Conservation (phyloP, 2,329 filamentous ascomycete genomes). For the Aspergillus ruber region DNA sequence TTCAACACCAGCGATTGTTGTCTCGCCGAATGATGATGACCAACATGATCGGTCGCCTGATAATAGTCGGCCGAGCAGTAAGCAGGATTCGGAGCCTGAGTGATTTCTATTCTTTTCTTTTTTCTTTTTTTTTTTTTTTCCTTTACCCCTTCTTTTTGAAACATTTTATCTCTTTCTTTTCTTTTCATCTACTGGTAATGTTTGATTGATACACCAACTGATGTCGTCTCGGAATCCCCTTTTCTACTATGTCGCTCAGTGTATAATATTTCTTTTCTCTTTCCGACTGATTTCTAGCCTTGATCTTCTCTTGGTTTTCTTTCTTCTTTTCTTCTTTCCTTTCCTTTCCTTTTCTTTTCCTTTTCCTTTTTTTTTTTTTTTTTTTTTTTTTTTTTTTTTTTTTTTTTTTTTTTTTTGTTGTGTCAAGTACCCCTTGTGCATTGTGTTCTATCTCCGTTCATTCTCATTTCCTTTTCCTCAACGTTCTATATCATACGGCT, state of each 20-base stretch:
- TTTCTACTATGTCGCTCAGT: slow-evolving; percentile 6
- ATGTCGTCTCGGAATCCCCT: slow-evolving; percentile 22
- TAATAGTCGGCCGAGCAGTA: slow-evolving; percentile 6
- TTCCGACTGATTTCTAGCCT: neutral
- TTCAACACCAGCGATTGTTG: slow-evolving; percentile 29
- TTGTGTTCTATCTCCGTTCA: too few relatives aligned
- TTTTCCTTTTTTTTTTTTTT: too few relatives aligned
- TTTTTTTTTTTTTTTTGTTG: too few relatives aligned
- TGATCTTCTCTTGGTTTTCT: too few relatives aligned
- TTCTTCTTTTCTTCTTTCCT: too few relatives aligned
- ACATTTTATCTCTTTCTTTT: neutral
- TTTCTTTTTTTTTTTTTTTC: neutral
- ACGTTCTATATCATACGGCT: too few relatives aligned
- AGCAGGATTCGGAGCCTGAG: neutral
- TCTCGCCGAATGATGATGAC: slow-evolving; percentile 24
- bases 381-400: too few relatives aligned
- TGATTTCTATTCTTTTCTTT: slow-evolving; percentile 1
- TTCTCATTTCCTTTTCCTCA: too few relatives aligned
- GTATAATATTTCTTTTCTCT: slow-evolving; percentile 22
- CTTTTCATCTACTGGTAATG: neutral
- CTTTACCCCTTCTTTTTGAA: neutral
- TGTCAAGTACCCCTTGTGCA: too few relatives aligned
- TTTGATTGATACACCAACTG: slow-evolving; percentile 29
- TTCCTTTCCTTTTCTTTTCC: too few relatives aligned
- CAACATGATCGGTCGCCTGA: slow-evolving; percentile 12